phyloP scores from a whole-genome alignment of 768 basidiomycete genomes.

The Paxillus rubicundulus region DNA sequence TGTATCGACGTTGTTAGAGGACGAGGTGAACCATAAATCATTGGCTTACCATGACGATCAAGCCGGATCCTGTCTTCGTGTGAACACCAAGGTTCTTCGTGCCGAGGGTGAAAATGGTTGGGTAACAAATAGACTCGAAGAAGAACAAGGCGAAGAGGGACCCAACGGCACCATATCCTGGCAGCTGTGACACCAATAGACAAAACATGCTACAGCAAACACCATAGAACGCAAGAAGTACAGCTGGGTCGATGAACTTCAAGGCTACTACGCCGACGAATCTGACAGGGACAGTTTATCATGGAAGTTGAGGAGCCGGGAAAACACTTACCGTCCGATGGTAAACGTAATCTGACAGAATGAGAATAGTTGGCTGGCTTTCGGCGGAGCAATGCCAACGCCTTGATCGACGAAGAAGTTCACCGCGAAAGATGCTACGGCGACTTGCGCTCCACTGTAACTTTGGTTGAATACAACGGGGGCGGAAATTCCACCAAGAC shows the following conservation, averaged over 20 bases:
- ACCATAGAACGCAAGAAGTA: conserved; percentile 56
- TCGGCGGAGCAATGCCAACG: conserved; percentile 47
- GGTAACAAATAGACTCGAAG: conserved; percentile 76
- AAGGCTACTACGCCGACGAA: conserved; percentile 63
- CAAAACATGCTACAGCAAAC: conserved; percentile 50
- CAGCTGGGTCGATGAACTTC: conserved; percentile 62
- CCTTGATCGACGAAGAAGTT: conserved; percentile 69
- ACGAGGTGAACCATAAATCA: not conserved
- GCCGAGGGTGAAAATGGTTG: conserved; percentile 64
- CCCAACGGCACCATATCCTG: conserved; percentile 54
- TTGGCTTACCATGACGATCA: conserved; percentile 56
- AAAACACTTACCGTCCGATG: conserved; percentile 45
- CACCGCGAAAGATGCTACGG: conserved; percentile 63
- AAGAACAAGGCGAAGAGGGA: conserved; percentile 67
- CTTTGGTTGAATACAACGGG: not conserved
- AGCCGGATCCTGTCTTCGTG: conserved; percentile 59
- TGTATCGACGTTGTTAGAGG: not conserved
- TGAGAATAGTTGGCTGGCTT: conserved; percentile 65
- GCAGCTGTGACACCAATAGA: conserved; percentile 47
- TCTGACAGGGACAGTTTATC: conserved; percentile 30
- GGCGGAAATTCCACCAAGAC: conserved; percentile 17
- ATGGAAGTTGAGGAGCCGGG: not conserved
- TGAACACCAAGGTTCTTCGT: conserved; percentile 62
- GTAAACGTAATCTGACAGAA: conserved; percentile 72
- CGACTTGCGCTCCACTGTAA: conserved; percentile 61